Evolutionary conservation across 1,139 yeast species (phyloP), one percentile per base, ranked within the genome.

Genomic region (Scheffersomyces illinoinensis): DNA sequence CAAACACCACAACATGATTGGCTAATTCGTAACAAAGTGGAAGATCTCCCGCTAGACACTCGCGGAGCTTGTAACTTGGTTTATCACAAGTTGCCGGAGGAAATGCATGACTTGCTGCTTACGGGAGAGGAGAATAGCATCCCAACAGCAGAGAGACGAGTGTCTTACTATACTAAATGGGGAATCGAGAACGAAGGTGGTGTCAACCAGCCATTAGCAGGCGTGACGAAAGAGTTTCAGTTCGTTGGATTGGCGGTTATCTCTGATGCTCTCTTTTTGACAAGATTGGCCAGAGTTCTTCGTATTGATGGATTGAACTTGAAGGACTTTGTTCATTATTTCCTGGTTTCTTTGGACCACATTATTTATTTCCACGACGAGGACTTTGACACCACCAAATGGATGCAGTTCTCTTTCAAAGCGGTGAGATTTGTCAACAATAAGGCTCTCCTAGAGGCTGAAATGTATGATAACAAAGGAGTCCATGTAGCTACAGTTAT

Each of bases 281-380:
- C 85, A 19, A 74, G 88, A 0, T 61, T 76, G 54, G 73, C 72
- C 1, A 68, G 81, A 52, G 59, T 69, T 8, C 66, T 77, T 48
- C 64, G 79, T 18, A 57, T 76, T 19, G 61, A 59, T 2, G 64
- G 61, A 46, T 60, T 71, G 14, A 67, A 73, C 50, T 62, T 73
- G 50, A 56, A 58, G 21, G 63, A 68, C 73, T 81, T 71, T 39
- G 63, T 67, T 33, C 75, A 70, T 53, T 77, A 76, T 63, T 64
- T 67, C 55, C 84, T 88, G 52, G 89, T 87, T 10, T 85, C 90
- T 18, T 73, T 90, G 64, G 93, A 89, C 66, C 93, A 89, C 68
- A 75, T 86, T 0, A 81, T 90, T 21, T 88, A 88, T 70, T 88
- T 90, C 75, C 93, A 89, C 66, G 84, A 81, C 63, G 77, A 77